phyloP scores from a whole-genome alignment of 306 rosid species.

The Glycine latifolia region DNA sequence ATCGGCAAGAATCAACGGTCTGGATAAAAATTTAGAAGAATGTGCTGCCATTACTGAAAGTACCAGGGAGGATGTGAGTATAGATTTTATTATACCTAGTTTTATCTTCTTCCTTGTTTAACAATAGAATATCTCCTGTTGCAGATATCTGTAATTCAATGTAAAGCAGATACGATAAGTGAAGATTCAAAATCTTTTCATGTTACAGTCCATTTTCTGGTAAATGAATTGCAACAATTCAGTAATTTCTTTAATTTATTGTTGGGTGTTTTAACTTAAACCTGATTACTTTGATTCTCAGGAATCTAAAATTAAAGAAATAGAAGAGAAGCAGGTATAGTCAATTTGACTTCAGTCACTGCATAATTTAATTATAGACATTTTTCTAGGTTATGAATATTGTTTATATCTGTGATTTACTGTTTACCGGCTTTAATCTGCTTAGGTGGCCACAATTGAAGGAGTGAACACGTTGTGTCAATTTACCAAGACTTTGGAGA shows the following conservation, averaged over 20 bases:
- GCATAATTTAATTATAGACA: conserved; percentile 15
- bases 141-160: conserved; percentile 67
- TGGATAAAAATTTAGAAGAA: conserved; percentile 70
- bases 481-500: conserved; percentile 57
- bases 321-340: conserved; percentile 88
- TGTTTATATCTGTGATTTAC: conserved; percentile 40
- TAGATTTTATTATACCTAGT: conserved; percentile 15
- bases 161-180: conserved; percentile 53
- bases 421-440: conserved; percentile 35
- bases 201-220: conserved; percentile 67
- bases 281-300: conserved; percentile 53
- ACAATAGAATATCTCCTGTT: conserved; percentile 35
- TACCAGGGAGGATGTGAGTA: conserved; percentile 70
- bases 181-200: conserved; percentile 60
- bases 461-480: conserved; percentile 70
- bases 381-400: conserved; percentile 5
- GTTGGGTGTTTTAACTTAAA: conserved; percentile 29
- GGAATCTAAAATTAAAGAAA: conserved; percentile 71
- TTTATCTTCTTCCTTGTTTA: conserved; percentile 34
- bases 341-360: conserved; percentile 19
- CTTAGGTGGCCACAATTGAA: conserved; percentile 61
- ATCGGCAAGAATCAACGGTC: conserved; percentile 64
- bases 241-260: conserved; percentile 5
- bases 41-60: conserved; percentile 52
- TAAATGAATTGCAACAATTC: conserved; percentile 47